Evolutionary conservation across 164 flowering plant genomes (phyloP).

Genomic region (Platanus orientalis): DNA sequence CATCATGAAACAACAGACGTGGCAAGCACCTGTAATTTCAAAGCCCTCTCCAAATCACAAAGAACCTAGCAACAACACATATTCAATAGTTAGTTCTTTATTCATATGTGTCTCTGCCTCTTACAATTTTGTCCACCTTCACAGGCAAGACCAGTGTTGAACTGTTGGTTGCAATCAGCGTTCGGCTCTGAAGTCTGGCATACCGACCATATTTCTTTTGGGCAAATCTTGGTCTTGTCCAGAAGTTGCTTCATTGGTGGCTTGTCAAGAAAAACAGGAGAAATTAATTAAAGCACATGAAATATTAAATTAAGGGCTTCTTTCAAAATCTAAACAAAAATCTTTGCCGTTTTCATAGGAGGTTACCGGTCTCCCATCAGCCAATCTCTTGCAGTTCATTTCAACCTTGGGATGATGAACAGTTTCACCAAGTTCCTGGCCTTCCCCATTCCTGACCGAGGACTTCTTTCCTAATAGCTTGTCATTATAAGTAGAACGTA

Average conservation of each 20-base stretch:
- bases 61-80: not conserved
- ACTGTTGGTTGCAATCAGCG: not conserved
- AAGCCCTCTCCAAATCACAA: not conserved
- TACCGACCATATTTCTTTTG: not conserved
- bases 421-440: not conserved
- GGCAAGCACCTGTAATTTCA: not conserved
- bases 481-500: constrained; percentile 5
- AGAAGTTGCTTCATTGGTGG: not conserved
- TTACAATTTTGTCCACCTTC: not conserved
- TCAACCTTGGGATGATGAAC: not conserved
- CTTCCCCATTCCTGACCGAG: not conserved
- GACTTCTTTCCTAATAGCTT: constrained; percentile 6
- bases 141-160: not conserved
- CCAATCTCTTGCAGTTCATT: not conserved
- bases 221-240: not conserved
- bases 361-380: not conserved
- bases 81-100: not conserved
- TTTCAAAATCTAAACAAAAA: not conserved
- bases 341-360: not conserved
- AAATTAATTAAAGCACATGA: not conserved
- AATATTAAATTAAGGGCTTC: not conserved
- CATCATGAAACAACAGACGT: not conserved
- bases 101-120: not conserved
- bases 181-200: not conserved
- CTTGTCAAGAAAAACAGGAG: constrained; percentile 2